Base-by-base conservation (phyloP, 495 filamentous ascomycete species). In the Darksidea phi region DNA sequence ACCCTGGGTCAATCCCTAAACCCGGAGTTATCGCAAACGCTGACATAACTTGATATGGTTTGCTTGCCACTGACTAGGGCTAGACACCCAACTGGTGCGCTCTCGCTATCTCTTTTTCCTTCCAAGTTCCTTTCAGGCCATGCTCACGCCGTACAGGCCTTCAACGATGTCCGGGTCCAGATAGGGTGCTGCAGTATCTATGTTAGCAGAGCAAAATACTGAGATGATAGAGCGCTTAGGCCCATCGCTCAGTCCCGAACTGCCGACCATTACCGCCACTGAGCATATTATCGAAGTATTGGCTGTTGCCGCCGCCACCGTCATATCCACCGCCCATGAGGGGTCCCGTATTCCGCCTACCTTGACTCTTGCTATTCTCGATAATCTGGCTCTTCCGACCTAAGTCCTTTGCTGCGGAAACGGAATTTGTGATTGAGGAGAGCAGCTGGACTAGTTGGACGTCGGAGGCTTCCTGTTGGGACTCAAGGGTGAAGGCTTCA, bases 361-460 rank as follows among this genome's bases (percentile, higher is more conserved):
- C 42, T 24, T 68, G 60, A 17, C 42, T 38, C 49, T 45, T 53
- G 20, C 50, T 52, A 10, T 36, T 36, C 24, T 68, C 66, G 15
- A 68, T 46, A 26, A 68, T 36, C n/a, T 48, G 20, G 48, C 51
- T 59, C 53, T 68, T 68, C 36, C 58, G 61, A 5, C 66, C 66
- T 4, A 61, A 34, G 6, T 68, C 66, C 48, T 63, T 65, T n/a
- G 62, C 66, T 23, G 57, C 57, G n/a, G 52, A 49, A 6, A 66
- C 66, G 12, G 57, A 62, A 48, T 57, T 59, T n/a, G 61, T 58
- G 57, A 68, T 66, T 20, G 56, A 52, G 18, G 61, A 59, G 2
- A 68, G 66, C 15, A 63, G 61, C 1, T 51, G 48, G 32, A 69
- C 53, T 46, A 71, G 68, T 20, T 69, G 61, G 1, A 67, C 63